Evolutionary conservation across 495 filamentous ascomycete species (phyloP).

Genomic region (Penicillium malachiteum): DNA sequence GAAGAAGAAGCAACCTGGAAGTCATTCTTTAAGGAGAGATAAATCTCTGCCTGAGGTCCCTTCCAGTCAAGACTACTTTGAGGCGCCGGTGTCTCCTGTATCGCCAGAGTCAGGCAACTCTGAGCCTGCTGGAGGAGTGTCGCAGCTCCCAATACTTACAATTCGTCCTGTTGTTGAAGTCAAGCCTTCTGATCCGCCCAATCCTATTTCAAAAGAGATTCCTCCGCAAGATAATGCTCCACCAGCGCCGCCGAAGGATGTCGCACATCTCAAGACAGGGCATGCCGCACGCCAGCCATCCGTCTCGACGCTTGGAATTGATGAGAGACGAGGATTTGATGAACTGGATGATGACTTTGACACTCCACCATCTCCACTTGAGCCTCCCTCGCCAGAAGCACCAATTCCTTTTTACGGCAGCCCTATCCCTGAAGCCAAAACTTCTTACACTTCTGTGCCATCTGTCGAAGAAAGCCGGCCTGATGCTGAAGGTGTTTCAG

Average conservation of each 20-base stretch:
- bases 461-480: conserved; percentile 1
- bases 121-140: not conserved
- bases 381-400: not conserved
- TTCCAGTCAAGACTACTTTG: conserved; percentile 5
- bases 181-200: conserved; percentile 7
- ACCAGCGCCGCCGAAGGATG: conserved; percentile 1
- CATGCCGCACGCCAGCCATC: conserved; percentile 14
- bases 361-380: conserved; percentile 18
- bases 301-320: conserved; percentile 22
- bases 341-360: conserved; percentile 1
- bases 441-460: not conserved
- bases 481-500: conserved; percentile 1
- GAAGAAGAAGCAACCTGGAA: not conserved
- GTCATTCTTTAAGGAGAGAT: not conserved
- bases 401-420: conserved; percentile 7
- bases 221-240: not conserved
- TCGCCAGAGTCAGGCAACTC: not conserved
- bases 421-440: not conserved
- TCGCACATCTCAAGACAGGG: not conserved
- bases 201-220: not conserved
- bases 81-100: not conserved
- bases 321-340: not conserved
- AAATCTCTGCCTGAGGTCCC: conserved; percentile 1
- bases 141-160: conserved; percentile 5
- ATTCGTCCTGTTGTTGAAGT: conserved; percentile 17